These are phyloP conservation scores for Psilocybe sp. DNA, from an alignment of 768 basidiomycete genomes.

Conservation along the genomic window DNA sequence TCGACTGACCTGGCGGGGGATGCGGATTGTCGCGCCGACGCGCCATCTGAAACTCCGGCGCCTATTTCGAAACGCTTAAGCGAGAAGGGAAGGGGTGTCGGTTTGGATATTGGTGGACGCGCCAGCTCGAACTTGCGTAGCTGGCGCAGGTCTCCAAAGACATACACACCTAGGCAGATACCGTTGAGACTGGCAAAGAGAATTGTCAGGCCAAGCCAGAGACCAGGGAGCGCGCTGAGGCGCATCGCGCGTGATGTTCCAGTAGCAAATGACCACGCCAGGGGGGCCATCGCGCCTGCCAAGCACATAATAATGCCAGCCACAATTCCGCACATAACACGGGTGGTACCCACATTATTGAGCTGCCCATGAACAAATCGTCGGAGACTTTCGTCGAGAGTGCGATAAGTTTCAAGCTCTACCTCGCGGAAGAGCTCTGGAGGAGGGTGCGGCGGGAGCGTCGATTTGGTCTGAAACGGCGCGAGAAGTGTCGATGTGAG, in stretches of 20 bases:
- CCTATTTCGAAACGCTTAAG: constrained; percentile 12
- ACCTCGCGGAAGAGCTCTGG: constrained; percentile 63
- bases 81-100: constrained; percentile 29
- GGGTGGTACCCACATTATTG: constrained; percentile 67
- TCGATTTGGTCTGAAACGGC: constrained; percentile 44
- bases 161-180: constrained; percentile 74
- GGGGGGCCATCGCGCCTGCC: constrained; percentile 45
- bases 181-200: constrained; percentile 65
- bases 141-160: constrained; percentile 79
- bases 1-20: constrained; percentile 13
- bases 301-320: constrained; percentile 54
- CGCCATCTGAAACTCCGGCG: neutral
- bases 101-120: constrained; percentile 60
- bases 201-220: constrained; percentile 68
- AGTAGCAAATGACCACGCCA: constrained; percentile 43
- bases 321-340: constrained; percentile 68
- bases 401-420: constrained; percentile 50
- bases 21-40: neutral
- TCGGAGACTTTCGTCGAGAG: constrained; percentile 61
- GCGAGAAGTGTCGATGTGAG: constrained; percentile 65
- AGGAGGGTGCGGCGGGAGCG: constrained; percentile 54
- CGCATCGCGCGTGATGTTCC: constrained; percentile 55
- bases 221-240: constrained; percentile 57
- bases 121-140: constrained; percentile 77
- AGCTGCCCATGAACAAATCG: constrained; percentile 69